phyloP scores from a whole-genome alignment of 495 filamentous ascomycete species.

The Delitschia confertaspora region DNA sequence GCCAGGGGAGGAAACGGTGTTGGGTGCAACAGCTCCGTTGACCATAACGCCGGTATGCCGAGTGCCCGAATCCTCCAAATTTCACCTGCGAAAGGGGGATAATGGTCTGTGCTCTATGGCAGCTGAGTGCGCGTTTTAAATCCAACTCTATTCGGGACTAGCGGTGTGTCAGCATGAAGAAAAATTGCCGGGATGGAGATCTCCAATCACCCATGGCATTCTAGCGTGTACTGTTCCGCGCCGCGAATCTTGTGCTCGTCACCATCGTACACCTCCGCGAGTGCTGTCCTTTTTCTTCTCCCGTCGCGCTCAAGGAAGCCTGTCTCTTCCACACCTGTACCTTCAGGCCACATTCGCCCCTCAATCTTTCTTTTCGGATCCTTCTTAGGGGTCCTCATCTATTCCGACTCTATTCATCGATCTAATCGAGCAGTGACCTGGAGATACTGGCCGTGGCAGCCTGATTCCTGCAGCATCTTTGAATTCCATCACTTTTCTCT shows the following conservation, averaged over 20 bases:
- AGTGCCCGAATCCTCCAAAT: not conserved
- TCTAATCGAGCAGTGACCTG: too few species aligned
- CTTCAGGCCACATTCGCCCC: conserved; percentile 21
- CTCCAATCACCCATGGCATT: too few species aligned
- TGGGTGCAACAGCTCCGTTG: too few species aligned
- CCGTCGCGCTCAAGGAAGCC: conserved; percentile 7
- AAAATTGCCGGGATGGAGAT: conserved; percentile 16
- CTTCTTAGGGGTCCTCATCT: too few species aligned
- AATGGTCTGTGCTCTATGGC: not conserved
- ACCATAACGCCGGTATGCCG: not conserved
- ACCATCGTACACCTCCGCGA: not conserved
- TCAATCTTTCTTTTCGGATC: not conserved
- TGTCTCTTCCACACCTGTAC: conserved; percentile 8
- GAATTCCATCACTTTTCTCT: not conserved
- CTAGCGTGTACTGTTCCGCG: not conserved
- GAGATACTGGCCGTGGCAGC: too few species aligned
- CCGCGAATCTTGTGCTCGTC: not conserved
- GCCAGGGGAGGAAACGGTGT: too few species aligned
- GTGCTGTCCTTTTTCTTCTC: conserved; percentile 21
- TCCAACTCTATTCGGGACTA: not conserved
- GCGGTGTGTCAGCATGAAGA: conserved; percentile 11
- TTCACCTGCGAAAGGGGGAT: not conserved
- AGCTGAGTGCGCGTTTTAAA: conserved; percentile 1
- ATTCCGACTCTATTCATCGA: too few species aligned
- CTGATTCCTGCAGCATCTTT: too few species aligned